phyloP scores from a whole-genome alignment of 2,329 filamentous ascomycete genomes.

The Stagonosporopsis tanaceti region DNA sequence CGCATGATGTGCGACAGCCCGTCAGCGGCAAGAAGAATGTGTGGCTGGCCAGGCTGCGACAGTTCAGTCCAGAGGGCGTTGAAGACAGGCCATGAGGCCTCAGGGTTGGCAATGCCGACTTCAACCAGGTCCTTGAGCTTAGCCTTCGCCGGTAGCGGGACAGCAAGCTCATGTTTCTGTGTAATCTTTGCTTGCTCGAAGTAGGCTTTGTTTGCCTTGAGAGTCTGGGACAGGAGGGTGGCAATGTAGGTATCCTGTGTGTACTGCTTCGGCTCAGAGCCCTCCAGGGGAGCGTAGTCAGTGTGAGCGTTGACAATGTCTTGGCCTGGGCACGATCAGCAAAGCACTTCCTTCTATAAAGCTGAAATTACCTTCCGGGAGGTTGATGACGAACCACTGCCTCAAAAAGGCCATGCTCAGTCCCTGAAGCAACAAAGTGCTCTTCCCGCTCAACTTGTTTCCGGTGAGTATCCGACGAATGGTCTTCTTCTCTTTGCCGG shows the following conservation, averaged over 20 bases:
- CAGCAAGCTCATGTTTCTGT: constrained; percentile 65
- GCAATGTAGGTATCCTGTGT: constrained; percentile 81
- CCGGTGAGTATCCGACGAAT: constrained; percentile 76
- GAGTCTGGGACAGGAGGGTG: constrained; percentile 75
- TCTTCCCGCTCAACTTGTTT: constrained; percentile 81
- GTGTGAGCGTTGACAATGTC: constrained; percentile 83
- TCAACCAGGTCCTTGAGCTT: constrained; percentile 73
- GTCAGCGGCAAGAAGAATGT: constrained; percentile 79
- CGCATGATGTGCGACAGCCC: constrained; percentile 83
- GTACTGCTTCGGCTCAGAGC: constrained; percentile 65
- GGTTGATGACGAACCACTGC: constrained; percentile 86
- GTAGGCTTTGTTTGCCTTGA: constrained; percentile 73
- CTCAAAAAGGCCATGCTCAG: constrained; percentile 82
- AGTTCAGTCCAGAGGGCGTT: constrained; percentile 84
- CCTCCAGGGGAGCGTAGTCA: constrained; percentile 76
- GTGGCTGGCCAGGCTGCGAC: constrained; percentile 63
- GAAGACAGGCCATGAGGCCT: constrained; percentile 82
- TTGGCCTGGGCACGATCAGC: constrained; percentile 65
- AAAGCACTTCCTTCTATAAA: background rate
- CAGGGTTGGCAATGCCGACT: constrained; percentile 74
- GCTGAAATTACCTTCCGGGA: constrained; percentile 78
- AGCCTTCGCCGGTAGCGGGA: constrained; percentile 65
- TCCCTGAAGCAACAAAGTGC: constrained; percentile 82
- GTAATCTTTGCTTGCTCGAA: constrained; percentile 64
- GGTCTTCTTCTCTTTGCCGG: constrained; percentile 60